Evolutionary conservation across 805 yeast genomes (phyloP).

Genomic region (Saccharomyces eubayanus): DNA sequence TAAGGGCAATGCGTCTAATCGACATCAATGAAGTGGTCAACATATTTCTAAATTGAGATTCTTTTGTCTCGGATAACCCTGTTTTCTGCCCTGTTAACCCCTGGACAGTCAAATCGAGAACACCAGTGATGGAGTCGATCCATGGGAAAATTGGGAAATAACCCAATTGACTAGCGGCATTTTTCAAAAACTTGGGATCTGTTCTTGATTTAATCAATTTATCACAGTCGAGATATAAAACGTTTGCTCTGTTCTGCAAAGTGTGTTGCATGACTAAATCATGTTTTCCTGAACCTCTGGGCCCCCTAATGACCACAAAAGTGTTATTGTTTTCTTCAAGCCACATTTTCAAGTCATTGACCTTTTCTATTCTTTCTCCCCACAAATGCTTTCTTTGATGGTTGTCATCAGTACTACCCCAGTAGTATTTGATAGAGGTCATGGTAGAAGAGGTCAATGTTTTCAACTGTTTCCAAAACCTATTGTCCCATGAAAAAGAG

Average conservation of each 20-base stretch:
- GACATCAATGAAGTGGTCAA: slow-evolving; percentile 64
- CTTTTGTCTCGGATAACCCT: slow-evolving; percentile 77
- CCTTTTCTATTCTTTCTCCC: slow-evolving; percentile 63
- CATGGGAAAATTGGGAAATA: slow-evolving; percentile 93
- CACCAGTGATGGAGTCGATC: slow-evolving; percentile 70
- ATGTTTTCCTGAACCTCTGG: slow-evolving; percentile 90
- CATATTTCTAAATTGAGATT: slow-evolving; percentile 74
- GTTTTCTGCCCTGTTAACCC: slow-evolving; percentile 92
- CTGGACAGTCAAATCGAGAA: slow-evolving; percentile 77
- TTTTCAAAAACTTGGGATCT: slow-evolving; percentile 58
- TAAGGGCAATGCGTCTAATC: slow-evolving; percentile 53
- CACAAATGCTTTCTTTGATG: slow-evolving; percentile 37
- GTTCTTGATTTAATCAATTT: slow-evolving; percentile 61
- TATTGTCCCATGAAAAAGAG: slow-evolving; percentile 42
- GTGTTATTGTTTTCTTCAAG: slow-evolving; percentile 83
- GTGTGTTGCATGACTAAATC: slow-evolving; percentile 66
- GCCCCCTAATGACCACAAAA: slow-evolving; percentile 84
- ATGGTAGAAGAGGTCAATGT: slow-evolving; percentile 34
- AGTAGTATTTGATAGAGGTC: slow-evolving; percentile 30
- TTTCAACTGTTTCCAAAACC: slow-evolving; percentile 29
- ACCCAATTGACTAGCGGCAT: slow-evolving; percentile 70
- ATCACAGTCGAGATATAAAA: slow-evolving; percentile 73
- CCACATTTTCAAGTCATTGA: slow-evolving; percentile 67
- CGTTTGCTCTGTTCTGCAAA: slow-evolving; percentile 49
- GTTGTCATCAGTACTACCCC: slow-evolving; percentile 28